Evolutionary conservation across 805 yeast species (phyloP).

Genomic region (Brettanomyces nanus): DNA sequence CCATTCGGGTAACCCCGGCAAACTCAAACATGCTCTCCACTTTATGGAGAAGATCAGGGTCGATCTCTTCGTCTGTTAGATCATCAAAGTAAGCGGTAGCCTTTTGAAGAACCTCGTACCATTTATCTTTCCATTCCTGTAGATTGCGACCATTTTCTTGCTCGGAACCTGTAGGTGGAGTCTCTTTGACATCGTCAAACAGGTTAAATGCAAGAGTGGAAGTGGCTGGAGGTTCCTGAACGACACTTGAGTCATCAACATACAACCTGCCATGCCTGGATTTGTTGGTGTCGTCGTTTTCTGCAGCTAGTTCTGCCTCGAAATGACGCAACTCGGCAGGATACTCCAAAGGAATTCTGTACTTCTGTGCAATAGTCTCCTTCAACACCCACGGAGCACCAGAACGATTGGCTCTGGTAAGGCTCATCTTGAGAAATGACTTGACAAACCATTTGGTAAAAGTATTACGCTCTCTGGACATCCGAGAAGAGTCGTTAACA

Average conservation of each 20-base stretch:
- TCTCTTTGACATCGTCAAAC: conserved; percentile 28
- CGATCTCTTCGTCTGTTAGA: conserved; percentile 26
- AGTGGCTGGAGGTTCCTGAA: not conserved
- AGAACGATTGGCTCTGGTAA: conserved; percentile 68
- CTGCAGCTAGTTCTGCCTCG: conserved; percentile 7
- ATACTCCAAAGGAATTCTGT: conserved; percentile 53
- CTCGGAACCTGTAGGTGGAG: conserved; percentile 27
- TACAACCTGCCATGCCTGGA: not conserved
- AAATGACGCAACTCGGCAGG: conserved; percentile 44
- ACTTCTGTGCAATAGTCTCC: conserved; percentile 61
- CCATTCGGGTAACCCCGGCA: conserved; percentile 39
- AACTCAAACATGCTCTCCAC: conserved; percentile 36
- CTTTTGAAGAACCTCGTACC: conserved; percentile 42
- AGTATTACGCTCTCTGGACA: conserved; percentile 74
- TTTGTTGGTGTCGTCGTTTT: not conserved
- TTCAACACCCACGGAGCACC: conserved; percentile 97
- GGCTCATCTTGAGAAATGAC: conserved; percentile 74
- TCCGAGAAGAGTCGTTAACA: conserved; percentile 57
- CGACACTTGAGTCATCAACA: no score
- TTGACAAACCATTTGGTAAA: conserved; percentile 88
- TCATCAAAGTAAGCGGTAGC: conserved; percentile 44
- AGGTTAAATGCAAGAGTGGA: conserved; percentile 9
- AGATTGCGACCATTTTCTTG: conserved; percentile 35
- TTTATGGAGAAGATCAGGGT: conserved; percentile 29
- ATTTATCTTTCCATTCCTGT: conserved; percentile 41